Base-by-base conservation (phyloP, 495 filamentous ascomycete species). In the Pseudomonodictys pantanalensis region DNA sequence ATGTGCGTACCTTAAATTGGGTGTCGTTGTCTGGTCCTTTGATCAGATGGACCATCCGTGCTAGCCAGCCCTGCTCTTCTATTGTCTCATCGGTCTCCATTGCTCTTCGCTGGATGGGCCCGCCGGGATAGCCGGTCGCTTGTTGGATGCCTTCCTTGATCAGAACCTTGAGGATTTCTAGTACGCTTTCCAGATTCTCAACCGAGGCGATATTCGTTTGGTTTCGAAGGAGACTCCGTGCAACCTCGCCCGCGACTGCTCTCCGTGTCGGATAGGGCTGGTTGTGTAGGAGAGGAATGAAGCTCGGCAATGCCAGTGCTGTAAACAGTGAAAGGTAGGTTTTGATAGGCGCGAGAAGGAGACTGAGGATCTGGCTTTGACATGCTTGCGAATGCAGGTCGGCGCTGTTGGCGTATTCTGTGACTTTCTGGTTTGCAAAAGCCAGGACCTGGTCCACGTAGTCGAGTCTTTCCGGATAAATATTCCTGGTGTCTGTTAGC, bases 41-140 rank as follows among this genome's bases (percentile, higher is more conserved):
- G 28, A 98, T 83, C 28, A 97, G 77, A 74, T 98, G 95, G 20
- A 96, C 83, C 53, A 98, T 81, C 67, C 95, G 80, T 39, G 95
- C 93, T 46, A 98, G 77, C 87, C 91, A 95, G 32, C 93, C 93
- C 79, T 98, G 93, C 73, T 97, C 93, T 72, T 97, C 92, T 59
- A 97, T 83, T 0, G 92, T 97, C 73, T 98, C 93, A 38, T 97
- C 95, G 1, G 95, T 97, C 63, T 95, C 87, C 45, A 71, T 79
- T 56, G 76, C 87, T 68, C 80, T 86, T 73, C 74, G 75, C 52
- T 85, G 82, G 1, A 81, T 69, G 48, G 88, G 86, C 25, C 86
- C 81, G 5, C 90, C 90, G 10, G 91, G 88, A 67, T 95, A 96
- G 24, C 90, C 89, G 41, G 81, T 80, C 15, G 89, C 85, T 53